phyloP scores from a whole-genome alignment of 257 asterid species.

The Verbascum thapsus region DNA sequence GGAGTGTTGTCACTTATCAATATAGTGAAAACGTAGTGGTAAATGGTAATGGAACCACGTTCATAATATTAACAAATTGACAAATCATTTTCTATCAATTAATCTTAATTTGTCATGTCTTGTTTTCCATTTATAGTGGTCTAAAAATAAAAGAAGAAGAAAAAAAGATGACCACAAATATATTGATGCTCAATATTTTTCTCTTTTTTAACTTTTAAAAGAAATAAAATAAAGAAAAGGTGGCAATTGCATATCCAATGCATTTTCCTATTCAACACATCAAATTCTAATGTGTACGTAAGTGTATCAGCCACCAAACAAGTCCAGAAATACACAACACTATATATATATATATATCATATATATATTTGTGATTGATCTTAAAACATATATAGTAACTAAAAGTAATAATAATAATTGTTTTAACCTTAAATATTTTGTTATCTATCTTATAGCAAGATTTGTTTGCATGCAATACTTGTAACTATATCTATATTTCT shows the following conservation, averaged over 20 bases:
- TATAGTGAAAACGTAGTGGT: conserved; percentile 1
- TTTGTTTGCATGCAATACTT: conserved; percentile 26
- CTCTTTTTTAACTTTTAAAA: too few relatives aligned
- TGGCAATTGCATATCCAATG: too few relatives aligned
- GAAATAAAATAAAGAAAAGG: too few relatives aligned
- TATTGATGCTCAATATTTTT: background rate
- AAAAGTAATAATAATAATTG: background rate
- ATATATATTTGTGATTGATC: too few relatives aligned
- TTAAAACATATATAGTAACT: too few relatives aligned
- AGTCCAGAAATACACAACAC: too few relatives aligned
- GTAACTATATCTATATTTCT: background rate
- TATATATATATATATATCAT: too few relatives aligned
- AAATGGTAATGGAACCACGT: background rate
- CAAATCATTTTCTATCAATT: conserved; percentile 28
- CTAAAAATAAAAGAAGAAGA: background rate
- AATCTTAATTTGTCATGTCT: conserved; percentile 4
- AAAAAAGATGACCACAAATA: background rate
- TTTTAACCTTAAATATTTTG: background rate
- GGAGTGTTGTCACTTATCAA: conserved; percentile 28
- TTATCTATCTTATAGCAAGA: background rate
- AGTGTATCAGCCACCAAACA: too few relatives aligned
- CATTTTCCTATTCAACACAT: too few relatives aligned
- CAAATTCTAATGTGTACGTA: too few relatives aligned
- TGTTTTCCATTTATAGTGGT: conserved; percentile 33
- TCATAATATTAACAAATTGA: conserved; percentile 10